Evolutionary conservation across 2,329 filamentous ascomycete genomes (phyloP).

Genomic region (Penicillium sp.): DNA sequence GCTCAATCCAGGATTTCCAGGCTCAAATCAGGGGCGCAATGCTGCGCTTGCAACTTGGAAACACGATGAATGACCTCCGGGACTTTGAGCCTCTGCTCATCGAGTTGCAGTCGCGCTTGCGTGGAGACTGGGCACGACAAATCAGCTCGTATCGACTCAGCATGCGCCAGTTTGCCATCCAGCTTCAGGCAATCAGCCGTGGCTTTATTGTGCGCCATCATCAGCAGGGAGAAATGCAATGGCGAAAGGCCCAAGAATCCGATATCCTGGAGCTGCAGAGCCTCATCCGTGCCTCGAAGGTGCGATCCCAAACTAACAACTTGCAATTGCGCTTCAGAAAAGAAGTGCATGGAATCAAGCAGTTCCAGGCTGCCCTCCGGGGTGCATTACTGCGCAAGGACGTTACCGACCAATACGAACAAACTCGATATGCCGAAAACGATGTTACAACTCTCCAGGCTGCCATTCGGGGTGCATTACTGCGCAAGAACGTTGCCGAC

Average conservation of each 20-base stretch:
- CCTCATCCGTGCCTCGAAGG: conserved; percentile 58
- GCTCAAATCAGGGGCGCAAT: conserved; percentile 78
- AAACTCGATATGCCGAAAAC: conserved; percentile 44
- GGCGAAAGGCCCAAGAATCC: conserved; percentile 67
- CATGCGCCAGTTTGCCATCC: conserved; percentile 74
- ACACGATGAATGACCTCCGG: conserved; percentile 86
- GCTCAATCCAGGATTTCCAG: conserved; percentile 71
- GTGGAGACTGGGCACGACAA: conserved; percentile 82
- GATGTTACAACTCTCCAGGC: conserved; percentile 60
- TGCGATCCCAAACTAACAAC: conserved; percentile 41
- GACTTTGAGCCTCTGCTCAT: conserved; percentile 71
- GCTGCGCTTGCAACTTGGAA: conserved; percentile 68
- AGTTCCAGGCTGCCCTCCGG: conserved; percentile 54
- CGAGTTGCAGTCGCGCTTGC: conserved; percentile 78
- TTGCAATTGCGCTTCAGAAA: conserved; percentile 37
- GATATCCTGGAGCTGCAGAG: conserved; percentile 77
- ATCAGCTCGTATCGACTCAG: conserved; percentile 73
- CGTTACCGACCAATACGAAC: conserved; percentile 36
- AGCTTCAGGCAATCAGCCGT: conserved; percentile 72
- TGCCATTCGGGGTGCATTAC: conserved; percentile 61
- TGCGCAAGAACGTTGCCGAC: conserved; percentile 42
- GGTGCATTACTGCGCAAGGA: conserved; percentile 43
- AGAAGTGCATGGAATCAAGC: conserved; percentile 43
- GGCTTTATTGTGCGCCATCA: conserved; percentile 68
- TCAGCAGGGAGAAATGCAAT: conserved; percentile 59